Base-by-base conservation (phyloP, 2,329 filamentous ascomycete genomes). In the Diaporthe nobilis region DNA sequence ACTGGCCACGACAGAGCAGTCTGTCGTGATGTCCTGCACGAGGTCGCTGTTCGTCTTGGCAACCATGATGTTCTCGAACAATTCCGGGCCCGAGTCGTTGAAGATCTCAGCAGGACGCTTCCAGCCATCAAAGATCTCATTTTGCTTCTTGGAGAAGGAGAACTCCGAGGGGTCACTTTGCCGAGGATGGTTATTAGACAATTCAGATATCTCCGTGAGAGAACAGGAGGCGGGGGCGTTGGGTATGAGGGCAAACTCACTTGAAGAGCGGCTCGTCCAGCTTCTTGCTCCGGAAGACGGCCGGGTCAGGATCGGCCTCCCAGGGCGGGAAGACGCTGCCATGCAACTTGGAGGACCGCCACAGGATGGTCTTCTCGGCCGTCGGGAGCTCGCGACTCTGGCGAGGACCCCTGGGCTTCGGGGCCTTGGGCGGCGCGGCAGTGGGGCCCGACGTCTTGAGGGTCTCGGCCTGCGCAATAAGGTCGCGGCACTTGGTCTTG, bases 1-100 rank as follows among this genome's bases (percentile, higher is more conserved):
- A 82, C 97, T 98, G 22, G 97, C 97, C 39, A 99, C 96, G 4
- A 99, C 96, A 1, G 97, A 98, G 82, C 97, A 99, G 83, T 99
- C 97, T 0, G 96, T 97, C 7, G 96, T 96, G 76, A 98, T 92
- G 84, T 99, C 97, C 84, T 99, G 97, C 3, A 98, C 95, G 10
- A 99, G 89, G 83, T 99, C 96, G 77, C 94, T 92, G 20, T 90
- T 88, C 12, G 88, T 85, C 9, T 85, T 84, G 49, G 78, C 78
- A 83, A 81, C 84, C 78, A 80, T 82, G 53, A 75, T 77, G 57
- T 65, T 72, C 42, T 77, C 78, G 22, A 63, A 53, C 17, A 76
- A 42, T 25, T 58, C 71, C 25, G 55, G 74, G 9, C 75, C 49
- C 2, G 72, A 75, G 4, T 84, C 85, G 22, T 87, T 84, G n/a